phyloP scores from a whole-genome alignment of 2,329 filamentous ascomycete species.

The Alternaria postmessia region DNA sequence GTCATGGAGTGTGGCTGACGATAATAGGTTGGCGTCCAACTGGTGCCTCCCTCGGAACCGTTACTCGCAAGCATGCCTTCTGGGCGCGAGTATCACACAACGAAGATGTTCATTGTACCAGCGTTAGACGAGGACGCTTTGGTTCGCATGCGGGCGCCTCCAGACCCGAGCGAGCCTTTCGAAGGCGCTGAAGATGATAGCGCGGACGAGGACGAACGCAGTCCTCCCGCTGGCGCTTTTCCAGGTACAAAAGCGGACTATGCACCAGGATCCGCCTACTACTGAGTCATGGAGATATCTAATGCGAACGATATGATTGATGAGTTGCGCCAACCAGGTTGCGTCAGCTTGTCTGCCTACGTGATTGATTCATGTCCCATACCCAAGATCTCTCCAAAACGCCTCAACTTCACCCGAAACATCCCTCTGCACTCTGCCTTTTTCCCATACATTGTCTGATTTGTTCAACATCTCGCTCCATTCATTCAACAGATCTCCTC shows the following conservation, averaged over 20 bases:
- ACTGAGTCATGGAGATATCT: constrained; percentile 27
- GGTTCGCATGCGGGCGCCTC: constrained; percentile 64
- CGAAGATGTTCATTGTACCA: constrained; percentile 73
- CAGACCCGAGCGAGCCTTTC: constrained; percentile 58
- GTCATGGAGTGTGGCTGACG: constrained; percentile 3
- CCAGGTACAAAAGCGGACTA: constrained; percentile 48
- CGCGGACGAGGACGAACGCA: constrained; percentile 46
- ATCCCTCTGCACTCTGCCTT: constrained; percentile 34
- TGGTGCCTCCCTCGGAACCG: constrained; percentile 74
- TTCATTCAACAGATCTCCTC: constrained; percentile 46
- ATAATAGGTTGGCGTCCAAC: constrained; percentile 77
- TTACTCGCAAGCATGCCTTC: constrained; percentile 83
- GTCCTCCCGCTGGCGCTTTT: constrained; percentile 46
- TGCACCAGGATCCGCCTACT: constrained; percentile 39
- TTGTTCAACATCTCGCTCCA: constrained; percentile 37
- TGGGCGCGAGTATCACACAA: constrained; percentile 81
- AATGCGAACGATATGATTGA: not conserved
- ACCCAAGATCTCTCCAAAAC: constrained; percentile 25
- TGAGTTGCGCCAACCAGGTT: too few relatives aligned
- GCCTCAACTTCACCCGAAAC: constrained; percentile 33
- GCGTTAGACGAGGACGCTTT: constrained; percentile 71
- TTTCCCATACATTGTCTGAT: constrained; percentile 35
- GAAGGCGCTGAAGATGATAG: constrained; percentile 49
- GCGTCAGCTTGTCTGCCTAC: not conserved
- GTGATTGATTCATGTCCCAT: not conserved